Evolutionary conservation across 1,139 yeast genomes (phyloP).

Genomic region (Kodamaea plutei): DNA sequence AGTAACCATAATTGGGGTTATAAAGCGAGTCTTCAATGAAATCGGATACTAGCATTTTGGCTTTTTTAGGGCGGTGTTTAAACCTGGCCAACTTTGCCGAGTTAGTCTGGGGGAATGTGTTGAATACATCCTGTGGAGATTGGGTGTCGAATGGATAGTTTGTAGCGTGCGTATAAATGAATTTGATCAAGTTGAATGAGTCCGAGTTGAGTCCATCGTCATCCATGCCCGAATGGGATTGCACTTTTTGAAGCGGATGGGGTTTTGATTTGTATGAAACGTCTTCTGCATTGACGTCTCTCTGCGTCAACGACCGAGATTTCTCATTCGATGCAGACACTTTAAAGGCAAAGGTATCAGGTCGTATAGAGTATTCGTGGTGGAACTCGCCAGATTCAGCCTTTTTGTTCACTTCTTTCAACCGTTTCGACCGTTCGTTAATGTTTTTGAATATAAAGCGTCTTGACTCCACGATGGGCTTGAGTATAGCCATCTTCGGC

Average conservation of each 20-base stretch:
- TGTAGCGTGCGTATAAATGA: slow-evolving; percentile 39
- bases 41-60: slow-evolving; percentile 70
- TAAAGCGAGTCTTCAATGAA: slow-evolving; percentile 84
- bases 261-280: slow-evolving; percentile 8
- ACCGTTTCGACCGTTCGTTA: slow-evolving; percentile 17
- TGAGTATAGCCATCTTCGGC: too few relatives aligned
- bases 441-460: slow-evolving; percentile 23
- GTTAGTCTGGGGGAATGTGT: slow-evolving; percentile 37
- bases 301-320: slow-evolving; percentile 13
- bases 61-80: slow-evolving; percentile 52
- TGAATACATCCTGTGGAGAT: slow-evolving; percentile 40
- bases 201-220: slow-evolving; percentile 9
- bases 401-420: slow-evolving; percentile 18
- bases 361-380: slow-evolving; percentile 47
- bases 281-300: slow-evolving; percentile 3
- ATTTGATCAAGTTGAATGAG: slow-evolving; percentile 31
- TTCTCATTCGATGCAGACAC: slow-evolving; percentile 28
- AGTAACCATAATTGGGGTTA: slow-evolving; percentile 79
- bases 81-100: slow-evolving; percentile 45
- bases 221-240: slow-evolving; percentile 1
- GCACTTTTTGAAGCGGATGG: slow-evolving; percentile 30
- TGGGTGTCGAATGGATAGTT: slow-evolving; percentile 41
- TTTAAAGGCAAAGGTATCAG: slow-evolving; percentile 47
- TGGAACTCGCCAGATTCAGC: slow-evolving; percentile 27
- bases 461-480: too few relatives aligned